Evolutionary conservation across 768 basidiomycete genomes (phyloP), one percentile per base, ranked within the genome.

Genomic region (Dictyophora rubrovolvata): DNA sequence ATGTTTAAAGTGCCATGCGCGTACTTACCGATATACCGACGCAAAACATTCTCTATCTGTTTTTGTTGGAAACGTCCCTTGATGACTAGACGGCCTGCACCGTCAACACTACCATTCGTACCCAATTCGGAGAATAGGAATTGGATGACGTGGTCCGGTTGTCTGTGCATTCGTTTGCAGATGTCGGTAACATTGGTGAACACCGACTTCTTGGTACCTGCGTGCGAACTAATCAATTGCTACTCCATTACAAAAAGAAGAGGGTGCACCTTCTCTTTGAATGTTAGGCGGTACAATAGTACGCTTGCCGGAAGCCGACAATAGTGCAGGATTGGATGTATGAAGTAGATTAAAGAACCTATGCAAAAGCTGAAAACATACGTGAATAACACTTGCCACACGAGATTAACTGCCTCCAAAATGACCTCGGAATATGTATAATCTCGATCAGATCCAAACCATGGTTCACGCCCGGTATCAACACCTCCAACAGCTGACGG

Each of bases 101-200:
- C 96, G 65, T 97, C 96, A 47, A 97, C 90, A 37, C 87, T 90
- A 60, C 95, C 95, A 21, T 87, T 95, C 14, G 96, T 99, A 75
- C 96, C 96, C 86, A 98, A 85, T 76, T 99, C 96, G 56, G 96
- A 85, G 69, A 97, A 98, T 63, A 98, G 76, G 78, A 90, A 99
- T 71, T 89, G 85, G 62, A 97, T 98, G 67, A 97, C 93, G 66
- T 99, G 96, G 72, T 97, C 95, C 18, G 96, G 93, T 76, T 91
- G 78, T 70, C 95, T 81, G 75, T 96, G 95, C 95, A 99, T 98
- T 69, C 90, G 85, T 74, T 87, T 93, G 81, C 95, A 98, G 63
- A 99, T 99, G 69, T 99, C 95, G 62, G 85, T 84, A 59, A 99
- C 81, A 72, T 99, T 99, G 64, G 93, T 89, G 64, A 99, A 99